Percentiles rank a stretch among this genome's conserved stretches.
Evolutionary conservation across 352 stramenopile genomes (phyloP).

Genomic region (Thalassiosira oceanica): DNA sequence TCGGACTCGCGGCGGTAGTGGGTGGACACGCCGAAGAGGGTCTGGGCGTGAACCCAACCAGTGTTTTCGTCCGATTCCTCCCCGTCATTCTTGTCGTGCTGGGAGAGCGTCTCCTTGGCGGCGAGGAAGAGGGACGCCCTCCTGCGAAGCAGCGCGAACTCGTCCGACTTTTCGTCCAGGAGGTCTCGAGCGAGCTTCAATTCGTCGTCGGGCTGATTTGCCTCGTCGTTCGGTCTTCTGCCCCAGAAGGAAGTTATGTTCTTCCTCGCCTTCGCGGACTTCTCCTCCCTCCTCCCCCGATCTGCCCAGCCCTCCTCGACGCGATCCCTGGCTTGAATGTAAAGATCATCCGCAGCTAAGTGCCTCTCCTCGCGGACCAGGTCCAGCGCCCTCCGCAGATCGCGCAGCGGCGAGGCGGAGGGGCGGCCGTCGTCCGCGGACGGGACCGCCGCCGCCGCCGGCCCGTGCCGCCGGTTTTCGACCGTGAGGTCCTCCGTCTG

Average conservation of each 20-base stretch:
- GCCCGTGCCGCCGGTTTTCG: no score
- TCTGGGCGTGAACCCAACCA: slow-evolving; percentile 64
- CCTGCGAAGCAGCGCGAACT: background rate
- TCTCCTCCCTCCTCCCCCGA: no score
- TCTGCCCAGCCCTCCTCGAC: no score
- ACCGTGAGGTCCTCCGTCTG: no score
- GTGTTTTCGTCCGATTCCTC: slow-evolving; percentile 39
- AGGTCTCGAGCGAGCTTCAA: background rate
- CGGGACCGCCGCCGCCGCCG: no score
- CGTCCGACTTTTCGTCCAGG: background rate
- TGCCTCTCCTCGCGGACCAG: slow-evolving; percentile 61
- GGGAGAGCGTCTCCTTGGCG: background rate
- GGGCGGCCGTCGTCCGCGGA: slow-evolving; percentile 32
- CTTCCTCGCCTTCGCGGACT: no score
- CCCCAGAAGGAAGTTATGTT: no score
- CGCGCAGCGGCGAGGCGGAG: slow-evolving; percentile 17
- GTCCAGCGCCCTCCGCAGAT: slow-evolving; percentile 35
- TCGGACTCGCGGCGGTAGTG: slow-evolving; percentile 70
- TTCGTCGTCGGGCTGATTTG: background rate
- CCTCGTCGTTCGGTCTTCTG: slow-evolving; percentile 3
- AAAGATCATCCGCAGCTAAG: slow-evolving; percentile 34
- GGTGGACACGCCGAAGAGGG: slow-evolving; percentile 72
- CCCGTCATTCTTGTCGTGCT: background rate
- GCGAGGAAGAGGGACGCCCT: slow-evolving; percentile 7
- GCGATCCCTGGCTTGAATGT: no score